Base-by-base conservation (phyloP, 108 stramenopile species). In the Cafeteria roenbergensis region DNA sequence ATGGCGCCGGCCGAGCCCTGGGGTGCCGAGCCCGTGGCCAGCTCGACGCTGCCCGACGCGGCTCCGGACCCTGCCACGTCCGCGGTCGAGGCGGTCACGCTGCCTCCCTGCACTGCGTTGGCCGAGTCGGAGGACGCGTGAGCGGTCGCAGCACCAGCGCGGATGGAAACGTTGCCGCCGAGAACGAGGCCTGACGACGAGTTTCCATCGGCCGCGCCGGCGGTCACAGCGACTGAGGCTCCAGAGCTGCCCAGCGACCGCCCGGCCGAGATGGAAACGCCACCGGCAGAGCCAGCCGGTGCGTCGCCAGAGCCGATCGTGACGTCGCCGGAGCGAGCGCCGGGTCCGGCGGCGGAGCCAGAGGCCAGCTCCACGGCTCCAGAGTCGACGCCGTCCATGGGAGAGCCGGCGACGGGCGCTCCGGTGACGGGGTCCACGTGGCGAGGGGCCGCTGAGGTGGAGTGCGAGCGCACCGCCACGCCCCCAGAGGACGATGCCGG, bases 341-440 rank as follows among this genome's bases (percentile, higher is more conserved):
- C 9, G 63, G n/a, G n/a, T n/a, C n/a, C n/a, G n/a, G n/a, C 51
- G 22, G 69, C 62, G 25, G 56, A 51, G 1, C 75, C 75, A 24
- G 75, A 74, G 22, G 72, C 57, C 24, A 78, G n/a, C 36, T 62
- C 55, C 27, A 77, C 68, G 3, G 66, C 22, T 0, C 76, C 76
- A 17, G 73, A 67, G n/a, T 52, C 70, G 21, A 60, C 71, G 20
- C 35, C 60, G n/a, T 66, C 57, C 9, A 62, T 63, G 34, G 67
- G 71, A 2, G 71, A 71, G 34, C 66, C 34, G 24, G 65, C 17
- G 42, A 17, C 42, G 17, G 42, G 12, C 12, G 12, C 42, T 48
- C 12, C 42, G 17, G 42, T 17, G 42, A 48, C 42, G 42, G 42
- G 17, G 6, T 12, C 42, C 12, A 12, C 42, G 17, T 17, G 12